Percentiles rank a stretch among this genome's conserved stretches.
These are phyloP conservation scores for Pseudocercospora macadamiae DNA, from an alignment of 2,329 filamentous ascomycete genomes.

Conservation along the genomic window DNA sequence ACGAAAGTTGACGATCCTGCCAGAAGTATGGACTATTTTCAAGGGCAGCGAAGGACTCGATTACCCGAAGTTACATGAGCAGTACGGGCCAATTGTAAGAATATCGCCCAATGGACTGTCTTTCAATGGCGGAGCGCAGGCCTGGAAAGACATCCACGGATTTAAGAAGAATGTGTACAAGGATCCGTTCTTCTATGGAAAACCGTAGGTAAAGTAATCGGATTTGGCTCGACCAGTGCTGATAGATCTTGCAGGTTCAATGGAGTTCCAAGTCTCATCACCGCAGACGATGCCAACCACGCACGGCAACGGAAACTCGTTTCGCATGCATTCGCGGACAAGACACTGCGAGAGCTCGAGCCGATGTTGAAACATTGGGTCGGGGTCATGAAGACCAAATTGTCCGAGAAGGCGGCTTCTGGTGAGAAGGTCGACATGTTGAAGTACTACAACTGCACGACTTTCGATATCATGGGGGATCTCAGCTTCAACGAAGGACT, in stretches of 20 bases:
- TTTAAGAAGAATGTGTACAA: slow-evolving; percentile 30
- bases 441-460: slow-evolving; percentile 37
- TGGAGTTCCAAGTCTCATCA: slow-evolving; percentile 27
- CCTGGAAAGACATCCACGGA: slow-evolving; percentile 36
- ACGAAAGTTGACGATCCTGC: slow-evolving; percentile 27
- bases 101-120: slow-evolving; percentile 45
- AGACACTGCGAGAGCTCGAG: slow-evolving; percentile 36
- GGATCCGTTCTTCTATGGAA: slow-evolving; percentile 29
- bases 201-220: slow-evolving; percentile 1
- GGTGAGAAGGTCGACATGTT: slow-evolving; percentile 34
- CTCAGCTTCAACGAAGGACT: slow-evolving; percentile 36
- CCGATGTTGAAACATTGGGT: slow-evolving; percentile 35
- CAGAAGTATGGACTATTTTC: slow-evolving; percentile 20
- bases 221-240: background rate
- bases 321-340: slow-evolving; percentile 35
- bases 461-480: slow-evolving; percentile 36
- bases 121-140: slow-evolving; percentile 33
- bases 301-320: slow-evolving; percentile 32
- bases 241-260: slow-evolving; percentile 17
- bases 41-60: slow-evolving; percentile 24
- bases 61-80: slow-evolving; percentile 35
- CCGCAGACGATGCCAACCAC: slow-evolving; percentile 33
- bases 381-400: slow-evolving; percentile 28
- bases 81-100: slow-evolving; percentile 45
- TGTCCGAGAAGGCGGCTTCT: slow-evolving; percentile 24